Base-by-base conservation (phyloP, 768 basidiomycete genomes). In the Boletus subcaerulescens region DNA sequence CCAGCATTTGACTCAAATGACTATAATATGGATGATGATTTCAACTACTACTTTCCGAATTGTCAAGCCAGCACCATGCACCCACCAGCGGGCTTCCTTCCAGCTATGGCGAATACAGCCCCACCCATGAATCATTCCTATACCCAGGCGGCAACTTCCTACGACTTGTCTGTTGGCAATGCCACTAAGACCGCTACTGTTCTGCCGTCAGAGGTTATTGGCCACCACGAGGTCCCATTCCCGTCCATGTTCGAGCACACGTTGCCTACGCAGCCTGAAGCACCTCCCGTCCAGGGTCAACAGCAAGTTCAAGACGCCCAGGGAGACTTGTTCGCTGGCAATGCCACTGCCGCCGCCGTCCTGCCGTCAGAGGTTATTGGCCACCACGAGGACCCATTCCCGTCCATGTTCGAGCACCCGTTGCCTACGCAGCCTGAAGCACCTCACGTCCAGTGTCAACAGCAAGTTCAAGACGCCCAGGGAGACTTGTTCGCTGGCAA, bases 1-100 rank as follows among this genome's bases (percentile, higher is more conserved):
- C 2, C n/a, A 0, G 1, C 11, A 24, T 7, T 12, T 6, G 4
- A 13, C 13, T 7, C 22, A 3, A 8, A 3, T 22, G 4, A 4
- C 17, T 22, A 18, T 10, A 1, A 1, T 3, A 15, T 3, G 3
- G 10, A n/a, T 43, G 7, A 15, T 42, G 29, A 24, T 24, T 24
- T 14, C 29, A 18, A 26, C 22, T 3, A 38, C 55, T 8, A 38
- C 55, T 4, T 3, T 22, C 17, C 15, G 7, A 36, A 42, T 20
- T 11, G 29, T 14, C 32, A 42, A 22, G 4, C 41, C 39, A 20
- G 10, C 40, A 9, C 24, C 14, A 15, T 12, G 11, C 10, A 12
- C 26, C 35, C n/a, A 2, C 20, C 13, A 5, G 11, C 33, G 2
- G 45, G 20, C n/a, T 42, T 24, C 48, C 14, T 31, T n/a, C 13